A percentile compares a stretch with the other conserved stretches of the same genome.
Evolutionary conservation across 139 green algal species (phyloP).

Genomic region (Micractinium sp.): DNA sequence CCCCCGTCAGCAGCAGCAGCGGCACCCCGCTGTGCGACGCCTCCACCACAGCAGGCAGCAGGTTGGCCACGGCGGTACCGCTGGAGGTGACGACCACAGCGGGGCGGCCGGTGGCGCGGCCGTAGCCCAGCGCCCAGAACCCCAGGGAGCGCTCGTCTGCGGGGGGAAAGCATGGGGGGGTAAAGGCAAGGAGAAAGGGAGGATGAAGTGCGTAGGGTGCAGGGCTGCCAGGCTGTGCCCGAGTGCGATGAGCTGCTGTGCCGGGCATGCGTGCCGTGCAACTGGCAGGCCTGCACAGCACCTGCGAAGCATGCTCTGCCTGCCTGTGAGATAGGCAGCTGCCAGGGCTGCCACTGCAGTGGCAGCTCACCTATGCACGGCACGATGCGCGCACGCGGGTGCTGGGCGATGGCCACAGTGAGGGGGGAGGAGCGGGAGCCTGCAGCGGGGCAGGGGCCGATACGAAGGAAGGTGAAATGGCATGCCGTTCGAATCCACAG

Average conservation of each 20-base stretch:
- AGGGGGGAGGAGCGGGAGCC: slow-evolving; percentile 93
- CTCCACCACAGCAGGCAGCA: slow-evolving; percentile 96
- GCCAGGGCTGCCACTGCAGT: neutral
- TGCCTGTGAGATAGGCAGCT: too few relatives aligned
- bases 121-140: slow-evolving; percentile 94
- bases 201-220: neutral
- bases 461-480: neutral
- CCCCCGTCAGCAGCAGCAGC: slow-evolving; percentile 93
- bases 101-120: slow-evolving; percentile 50
- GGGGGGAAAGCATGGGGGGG: neutral
- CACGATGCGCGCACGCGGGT: slow-evolving; percentile 80
- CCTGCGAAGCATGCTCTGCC: neutral
- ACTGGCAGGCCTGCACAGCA: neutral
- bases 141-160: slow-evolving; percentile 95
- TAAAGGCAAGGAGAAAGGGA: neutral
- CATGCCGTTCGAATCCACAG: too few relatives aligned
- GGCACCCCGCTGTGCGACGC: slow-evolving; percentile 79
- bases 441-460: slow-evolving; percentile 28
- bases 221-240: neutral
- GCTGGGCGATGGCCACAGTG: slow-evolving; percentile 78
- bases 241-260: neutral
- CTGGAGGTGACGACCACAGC: slow-evolving; percentile 76
- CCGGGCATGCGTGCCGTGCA: neutral
- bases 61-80: slow-evolving; percentile 97
- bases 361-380: slow-evolving; percentile 72